Conservation (phyloP, 306 rosid species). For the Corylus heterophylla region DNA sequence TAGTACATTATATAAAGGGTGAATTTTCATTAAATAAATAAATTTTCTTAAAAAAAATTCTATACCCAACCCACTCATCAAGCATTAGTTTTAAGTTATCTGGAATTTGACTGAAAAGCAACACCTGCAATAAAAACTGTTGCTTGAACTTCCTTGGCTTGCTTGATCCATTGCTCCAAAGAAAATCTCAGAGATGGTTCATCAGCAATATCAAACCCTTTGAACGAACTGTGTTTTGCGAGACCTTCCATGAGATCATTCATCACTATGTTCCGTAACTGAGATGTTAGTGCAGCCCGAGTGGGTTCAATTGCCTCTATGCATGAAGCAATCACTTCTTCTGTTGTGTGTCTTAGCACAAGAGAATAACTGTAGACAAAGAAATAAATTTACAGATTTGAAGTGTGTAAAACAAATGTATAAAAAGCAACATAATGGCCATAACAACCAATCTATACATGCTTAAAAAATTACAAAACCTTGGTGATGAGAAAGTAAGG, state of each 20-base stretch:
- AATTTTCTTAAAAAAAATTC: background rate
- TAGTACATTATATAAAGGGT: constrained; percentile 1
- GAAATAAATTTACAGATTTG: constrained; percentile 14
- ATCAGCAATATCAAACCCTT: constrained; percentile 75
- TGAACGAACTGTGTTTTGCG: constrained; percentile 71
- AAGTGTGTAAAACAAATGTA: constrained; percentile 13
- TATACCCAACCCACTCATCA: background rate
- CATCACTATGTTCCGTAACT: constrained; percentile 62
- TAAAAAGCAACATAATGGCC: background rate
- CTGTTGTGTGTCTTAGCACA: constrained; percentile 93
- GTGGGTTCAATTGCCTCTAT: constrained; percentile 81
- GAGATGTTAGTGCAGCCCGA: constrained; percentile 73
- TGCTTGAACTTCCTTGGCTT: constrained; percentile 76
- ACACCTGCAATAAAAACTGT: constrained; percentile 88
- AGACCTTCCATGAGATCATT: constrained; percentile 74
- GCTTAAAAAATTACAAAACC: background rate
- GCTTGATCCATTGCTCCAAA: constrained; percentile 76
- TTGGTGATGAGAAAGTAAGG: too few relatives aligned
- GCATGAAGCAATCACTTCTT: constrained; percentile 94
- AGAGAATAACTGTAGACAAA: constrained; percentile 74
- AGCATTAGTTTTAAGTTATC: background rate
- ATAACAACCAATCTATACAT: background rate
- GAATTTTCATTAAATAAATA: background rate
- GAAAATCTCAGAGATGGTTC: constrained; percentile 58
- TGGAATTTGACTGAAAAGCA: constrained; percentile 2